phyloP scores from a whole-genome alignment of 257 asterid species.

The Penstemon newberryi region DNA sequence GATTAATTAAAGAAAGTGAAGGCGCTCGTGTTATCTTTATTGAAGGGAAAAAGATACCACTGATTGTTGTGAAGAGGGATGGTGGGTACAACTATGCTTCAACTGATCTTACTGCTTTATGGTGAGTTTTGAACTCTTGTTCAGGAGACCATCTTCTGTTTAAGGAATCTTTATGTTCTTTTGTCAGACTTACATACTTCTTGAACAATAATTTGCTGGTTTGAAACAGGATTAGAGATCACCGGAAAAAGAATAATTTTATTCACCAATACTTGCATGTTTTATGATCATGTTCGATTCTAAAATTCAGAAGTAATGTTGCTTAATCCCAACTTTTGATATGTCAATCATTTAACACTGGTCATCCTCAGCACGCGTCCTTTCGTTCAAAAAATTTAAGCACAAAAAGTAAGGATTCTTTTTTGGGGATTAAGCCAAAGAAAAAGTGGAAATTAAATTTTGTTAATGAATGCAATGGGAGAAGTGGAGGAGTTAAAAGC shows the following conservation, averaged over 20 bases:
- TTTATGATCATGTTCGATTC: not conserved
- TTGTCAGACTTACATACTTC: not conserved
- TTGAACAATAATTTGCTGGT: not conserved
- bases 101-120: slow-evolving; percentile 87
- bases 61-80: slow-evolving; percentile 89
- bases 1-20: slow-evolving; percentile 81
- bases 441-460: no score
- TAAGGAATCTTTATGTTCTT: slow-evolving; percentile 16
- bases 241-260: not conserved
- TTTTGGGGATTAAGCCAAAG: no score
- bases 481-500: no score
- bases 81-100: slow-evolving; percentile 97
- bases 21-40: slow-evolving; percentile 95
- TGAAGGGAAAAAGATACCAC: slow-evolving; percentile 74
- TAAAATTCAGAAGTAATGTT: not conserved
- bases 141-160: slow-evolving; percentile 20
- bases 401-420: no score
- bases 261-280: not conserved
- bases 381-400: no score
- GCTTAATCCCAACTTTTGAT: not conserved
- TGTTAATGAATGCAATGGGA: no score
- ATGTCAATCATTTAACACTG: not conserved
- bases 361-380: no score
- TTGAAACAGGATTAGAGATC: not conserved
- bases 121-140: slow-evolving; percentile 50